Percentiles rank a stretch among this genome's conserved stretches.
These are phyloP conservation scores for Rhododendron griersonianum DNA, from an alignment of 148 eudicot genomes.

Conservation along the genomic window DNA sequence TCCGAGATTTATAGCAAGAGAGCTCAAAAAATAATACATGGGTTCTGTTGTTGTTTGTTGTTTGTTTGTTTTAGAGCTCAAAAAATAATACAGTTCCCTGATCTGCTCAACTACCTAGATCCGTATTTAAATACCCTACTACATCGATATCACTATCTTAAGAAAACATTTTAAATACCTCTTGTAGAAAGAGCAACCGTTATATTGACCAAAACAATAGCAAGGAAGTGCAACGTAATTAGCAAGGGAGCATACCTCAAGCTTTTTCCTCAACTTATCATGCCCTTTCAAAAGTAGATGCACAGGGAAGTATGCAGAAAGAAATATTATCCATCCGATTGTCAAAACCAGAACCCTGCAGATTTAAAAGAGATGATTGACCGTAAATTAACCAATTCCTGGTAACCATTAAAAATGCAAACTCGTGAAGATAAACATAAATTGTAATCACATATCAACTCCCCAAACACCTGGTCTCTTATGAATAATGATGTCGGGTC, in stretches of 20 bases:
- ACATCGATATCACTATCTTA: not conserved
- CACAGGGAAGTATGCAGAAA: slow-evolving; percentile 85
- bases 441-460: not conserved
- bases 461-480: not conserved
- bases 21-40: not conserved
- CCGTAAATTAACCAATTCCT: not conserved
- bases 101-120: not conserved
- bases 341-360: slow-evolving; percentile 77
- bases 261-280: slow-evolving; percentile 75
- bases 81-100: not conserved
- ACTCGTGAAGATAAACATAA: not conserved
- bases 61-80: too few relatives aligned
- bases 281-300: slow-evolving; percentile 83
- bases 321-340: slow-evolving; percentile 94
- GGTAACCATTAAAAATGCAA: not conserved
- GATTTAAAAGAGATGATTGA: slow-evolving; percentile 9
- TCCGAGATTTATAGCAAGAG: not conserved
- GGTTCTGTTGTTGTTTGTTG: too few relatives aligned
- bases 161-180: not conserved
- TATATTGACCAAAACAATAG: not conserved
- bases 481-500: too few relatives aligned
- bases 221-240: not conserved
- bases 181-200: not conserved
- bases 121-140: not conserved
- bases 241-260: slow-evolving; percentile 58